Conservation (phyloP, 345 rosid genomes). For the Kernera saxatilis region DNA sequence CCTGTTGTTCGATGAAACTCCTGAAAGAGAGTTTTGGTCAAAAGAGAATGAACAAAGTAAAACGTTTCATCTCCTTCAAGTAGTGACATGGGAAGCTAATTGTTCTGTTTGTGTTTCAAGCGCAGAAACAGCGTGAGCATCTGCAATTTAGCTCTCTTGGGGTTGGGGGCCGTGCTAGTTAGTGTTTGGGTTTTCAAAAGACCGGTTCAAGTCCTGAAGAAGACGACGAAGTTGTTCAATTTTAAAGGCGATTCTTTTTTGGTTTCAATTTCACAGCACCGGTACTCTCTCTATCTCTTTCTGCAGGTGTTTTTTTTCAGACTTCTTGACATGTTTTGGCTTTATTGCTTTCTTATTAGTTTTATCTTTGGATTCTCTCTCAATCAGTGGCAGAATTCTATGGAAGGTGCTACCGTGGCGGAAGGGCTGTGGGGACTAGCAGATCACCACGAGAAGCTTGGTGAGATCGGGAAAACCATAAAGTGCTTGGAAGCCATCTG, state of each 20-base stretch:
- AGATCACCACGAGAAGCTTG: conserved; percentile 65
- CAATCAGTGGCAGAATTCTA: neutral
- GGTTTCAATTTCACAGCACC: no score
- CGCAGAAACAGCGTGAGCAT: no score
- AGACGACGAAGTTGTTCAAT: neutral
- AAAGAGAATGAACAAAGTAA: no score
- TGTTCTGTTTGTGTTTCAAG: no score
- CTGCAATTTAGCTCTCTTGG: neutral
- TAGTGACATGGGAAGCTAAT: no score
- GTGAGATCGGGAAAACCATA: conserved; percentile 64
- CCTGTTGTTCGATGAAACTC: no score
- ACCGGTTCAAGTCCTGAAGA: neutral
- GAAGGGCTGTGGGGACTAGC: conserved; percentile 96
- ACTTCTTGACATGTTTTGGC: neutral
- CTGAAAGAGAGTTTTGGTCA: no score
- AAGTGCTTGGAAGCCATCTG: conserved; percentile 93
- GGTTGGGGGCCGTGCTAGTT: neutral
- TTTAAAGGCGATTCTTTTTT: no score
- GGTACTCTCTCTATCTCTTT: no score
- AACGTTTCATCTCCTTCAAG: no score
- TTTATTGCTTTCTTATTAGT: neutral
- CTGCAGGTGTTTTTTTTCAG: no score
- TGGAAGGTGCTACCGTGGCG: conserved; percentile 65
- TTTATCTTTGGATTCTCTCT: neutral
- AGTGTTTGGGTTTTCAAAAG: no score